phyloP scores from a whole-genome alignment of 169 alveolate species.

The Theileria sp. region DNA sequence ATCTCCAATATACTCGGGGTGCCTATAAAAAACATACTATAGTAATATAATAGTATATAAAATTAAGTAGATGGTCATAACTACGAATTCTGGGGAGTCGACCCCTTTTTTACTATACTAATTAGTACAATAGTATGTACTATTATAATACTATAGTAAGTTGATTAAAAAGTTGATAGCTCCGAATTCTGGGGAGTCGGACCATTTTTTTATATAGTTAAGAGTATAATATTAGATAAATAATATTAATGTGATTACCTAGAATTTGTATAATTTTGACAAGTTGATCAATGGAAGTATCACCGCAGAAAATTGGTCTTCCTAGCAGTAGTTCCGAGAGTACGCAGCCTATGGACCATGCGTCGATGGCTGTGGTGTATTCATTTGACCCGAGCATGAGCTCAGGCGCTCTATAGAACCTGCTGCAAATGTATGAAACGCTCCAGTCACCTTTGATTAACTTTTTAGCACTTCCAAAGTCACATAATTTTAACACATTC shows the following conservation, averaged over 20 bases:
- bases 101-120: neutral
- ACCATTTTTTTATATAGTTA: no score
- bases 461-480: conserved; percentile 97
- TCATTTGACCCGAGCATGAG: conserved; percentile 96
- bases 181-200: no score
- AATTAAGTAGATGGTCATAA: no score
- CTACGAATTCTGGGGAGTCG: no score
- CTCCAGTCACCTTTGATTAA: conserved; percentile 90
- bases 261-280: conserved; percentile 89
- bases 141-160: neutral
- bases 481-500: conserved; percentile 92
- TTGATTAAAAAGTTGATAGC: no score
- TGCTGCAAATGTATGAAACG: conserved; percentile 93
- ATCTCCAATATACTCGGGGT: conserved; percentile 91
- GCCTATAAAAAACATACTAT: conserved; percentile 82
- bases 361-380: conserved; percentile 95
- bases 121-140: neutral
- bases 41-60: no score
- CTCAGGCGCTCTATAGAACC: conserved; percentile 99
- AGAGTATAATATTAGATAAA: no score
- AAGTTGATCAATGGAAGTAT: conserved; percentile 92
- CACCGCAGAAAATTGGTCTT: conserved; percentile 95
- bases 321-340: conserved; percentile 93
- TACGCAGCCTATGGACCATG: conserved; percentile 97
- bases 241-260: neutral